Percentiles rank a stretch among this genome's conserved stretches.
These are phyloP conservation scores for Arabis hirsuta DNA, from an alignment of 345 rosid species.

Conservation along the genomic window DNA sequence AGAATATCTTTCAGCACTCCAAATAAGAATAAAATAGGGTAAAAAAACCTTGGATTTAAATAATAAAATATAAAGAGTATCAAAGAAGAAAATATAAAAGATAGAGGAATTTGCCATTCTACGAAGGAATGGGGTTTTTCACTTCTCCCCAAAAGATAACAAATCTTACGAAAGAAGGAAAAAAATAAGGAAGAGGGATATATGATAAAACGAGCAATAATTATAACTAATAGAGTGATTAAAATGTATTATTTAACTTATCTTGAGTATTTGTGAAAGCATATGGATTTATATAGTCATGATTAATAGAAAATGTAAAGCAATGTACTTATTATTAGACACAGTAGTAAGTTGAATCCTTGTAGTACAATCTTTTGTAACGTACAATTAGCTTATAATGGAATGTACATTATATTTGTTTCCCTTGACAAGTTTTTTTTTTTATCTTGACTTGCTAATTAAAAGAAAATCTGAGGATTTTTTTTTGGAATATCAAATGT, in stretches of 20 bases:
- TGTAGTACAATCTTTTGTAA: background rate
- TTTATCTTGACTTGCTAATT: background rate
- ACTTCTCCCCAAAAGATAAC: slow-evolving; percentile 30
- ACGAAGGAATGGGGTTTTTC: slow-evolving; percentile 14
- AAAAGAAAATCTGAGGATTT: background rate
- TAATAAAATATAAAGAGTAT: background rate
- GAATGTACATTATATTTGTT: background rate
- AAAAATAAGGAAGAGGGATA: background rate
- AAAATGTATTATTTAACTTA: too few species aligned
- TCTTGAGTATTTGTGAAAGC: background rate
- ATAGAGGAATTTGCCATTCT: slow-evolving; percentile 9
- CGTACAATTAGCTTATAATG: background rate
- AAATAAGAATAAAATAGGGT: slow-evolving; percentile 14
- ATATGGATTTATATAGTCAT: background rate
- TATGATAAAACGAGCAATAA: background rate
- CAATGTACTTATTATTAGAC: background rate
- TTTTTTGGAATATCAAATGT: background rate
- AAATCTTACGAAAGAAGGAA: background rate
- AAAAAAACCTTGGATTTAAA: background rate
- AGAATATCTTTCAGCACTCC: slow-evolving; percentile 42
- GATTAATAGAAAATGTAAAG: background rate
- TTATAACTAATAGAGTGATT: background rate
- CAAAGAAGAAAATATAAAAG: background rate
- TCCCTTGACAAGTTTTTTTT: background rate
- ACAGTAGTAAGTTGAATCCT: slow-evolving; percentile 6